Percentiles rank a stretch among this genome's conserved stretches.
Evolutionary conservation across 2,329 filamentous ascomycete genomes (phyloP).

Genomic region (Amauroascus niger): DNA sequence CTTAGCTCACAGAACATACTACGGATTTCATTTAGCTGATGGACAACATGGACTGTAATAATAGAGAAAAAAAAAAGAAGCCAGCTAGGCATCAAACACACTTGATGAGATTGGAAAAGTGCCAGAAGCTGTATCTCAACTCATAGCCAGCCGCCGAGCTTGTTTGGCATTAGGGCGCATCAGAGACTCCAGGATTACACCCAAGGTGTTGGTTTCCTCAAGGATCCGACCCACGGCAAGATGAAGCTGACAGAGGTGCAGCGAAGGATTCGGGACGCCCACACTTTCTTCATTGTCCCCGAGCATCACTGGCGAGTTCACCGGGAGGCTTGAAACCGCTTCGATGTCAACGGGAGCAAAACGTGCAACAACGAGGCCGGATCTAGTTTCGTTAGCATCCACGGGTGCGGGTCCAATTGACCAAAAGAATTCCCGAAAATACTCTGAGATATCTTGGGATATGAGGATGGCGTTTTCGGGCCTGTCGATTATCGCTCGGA

Average conservation of each 20-base stretch:
- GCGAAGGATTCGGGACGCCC: not conserved
- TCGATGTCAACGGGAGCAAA: not conserved
- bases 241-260: not conserved
- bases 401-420: not conserved
- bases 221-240: not conserved
- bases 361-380: constrained; percentile 1
- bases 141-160: not conserved
- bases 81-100: too few relatives aligned
- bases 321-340: not conserved
- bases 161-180: not conserved
- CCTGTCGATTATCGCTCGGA: not conserved
- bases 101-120: not conserved
- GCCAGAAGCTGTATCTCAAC: not conserved
- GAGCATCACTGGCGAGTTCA: not conserved
- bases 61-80: too few relatives aligned
- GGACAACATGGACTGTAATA: not conserved
- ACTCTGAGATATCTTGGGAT: not conserved
- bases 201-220: not conserved
- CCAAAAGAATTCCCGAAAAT: constrained; percentile 6
- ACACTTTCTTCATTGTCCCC: not conserved
- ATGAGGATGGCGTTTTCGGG: constrained; percentile 4
- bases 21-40: not conserved
- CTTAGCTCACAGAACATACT: too few relatives aligned
- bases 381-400: not conserved
- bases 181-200: not conserved